phyloP scores from a whole-genome alignment of 805 yeast genomes.

The Cephaloascus fragrans region DNA sequence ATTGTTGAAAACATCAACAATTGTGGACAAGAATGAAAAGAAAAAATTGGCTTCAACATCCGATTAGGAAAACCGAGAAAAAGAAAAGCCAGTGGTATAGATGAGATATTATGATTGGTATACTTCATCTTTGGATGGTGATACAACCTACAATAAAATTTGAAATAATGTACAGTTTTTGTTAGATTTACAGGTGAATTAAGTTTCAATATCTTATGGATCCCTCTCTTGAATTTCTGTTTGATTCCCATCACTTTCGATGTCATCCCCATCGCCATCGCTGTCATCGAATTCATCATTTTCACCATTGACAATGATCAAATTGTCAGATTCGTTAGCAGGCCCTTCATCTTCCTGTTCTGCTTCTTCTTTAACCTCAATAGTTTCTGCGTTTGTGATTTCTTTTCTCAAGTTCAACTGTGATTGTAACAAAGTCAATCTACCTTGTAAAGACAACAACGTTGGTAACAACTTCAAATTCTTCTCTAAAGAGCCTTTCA shows the following conservation, averaged over 20 bases:
- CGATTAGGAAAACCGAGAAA: too few species aligned
- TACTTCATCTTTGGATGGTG: too few species aligned
- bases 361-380: conserved; percentile 9
- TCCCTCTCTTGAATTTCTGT: too few species aligned
- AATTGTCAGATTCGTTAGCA: conserved; percentile 16
- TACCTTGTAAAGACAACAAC: conserved; percentile 76
- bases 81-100: neutral
- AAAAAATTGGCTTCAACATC: too few species aligned
- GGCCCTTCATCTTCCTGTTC: conserved; percentile 6
- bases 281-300: conserved; percentile 24
- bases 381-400: conserved; percentile 6
- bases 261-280: conserved; percentile 21
- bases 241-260: too few species aligned
- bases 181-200: too few species aligned
- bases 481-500: conserved; percentile 48
- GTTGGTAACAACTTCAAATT: conserved; percentile 53
- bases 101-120: neutral
- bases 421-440: conserved; percentile 64
- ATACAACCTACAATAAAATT: too few species aligned
- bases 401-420: conserved; percentile 61
- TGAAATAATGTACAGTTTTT: too few species aligned
- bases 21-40: too few species aligned
- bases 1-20: too few species aligned
- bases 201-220: too few species aligned
- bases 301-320: conserved; percentile 30